Evolutionary conservation across 495 filamentous ascomycete species (phyloP).

Genomic region (Penicillium goetzii): DNA sequence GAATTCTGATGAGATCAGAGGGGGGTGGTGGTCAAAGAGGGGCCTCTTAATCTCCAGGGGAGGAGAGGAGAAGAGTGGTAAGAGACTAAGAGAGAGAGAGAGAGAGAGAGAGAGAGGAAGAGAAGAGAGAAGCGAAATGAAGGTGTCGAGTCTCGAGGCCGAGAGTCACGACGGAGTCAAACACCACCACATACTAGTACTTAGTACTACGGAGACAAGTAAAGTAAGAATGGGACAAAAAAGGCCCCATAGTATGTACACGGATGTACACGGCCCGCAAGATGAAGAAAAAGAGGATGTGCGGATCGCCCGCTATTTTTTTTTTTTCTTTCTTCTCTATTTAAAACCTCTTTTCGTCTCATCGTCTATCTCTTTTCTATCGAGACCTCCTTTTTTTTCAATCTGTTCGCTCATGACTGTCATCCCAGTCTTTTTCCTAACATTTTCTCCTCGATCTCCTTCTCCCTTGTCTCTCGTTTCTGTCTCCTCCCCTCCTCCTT

Average conservation of each 20-base stretch:
- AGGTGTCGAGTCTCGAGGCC: slow-evolving; percentile 1
- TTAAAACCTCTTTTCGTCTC: background rate
- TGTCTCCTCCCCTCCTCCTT: background rate
- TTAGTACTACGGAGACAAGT: background rate
- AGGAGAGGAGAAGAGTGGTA: background rate
- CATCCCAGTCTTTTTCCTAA: background rate
- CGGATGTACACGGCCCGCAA: background rate
- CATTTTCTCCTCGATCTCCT: background rate
- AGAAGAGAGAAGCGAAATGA: background rate
- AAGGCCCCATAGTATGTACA: background rate
- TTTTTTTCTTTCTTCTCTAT: background rate
- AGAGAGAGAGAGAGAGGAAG: slow-evolving; percentile 8
- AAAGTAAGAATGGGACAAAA: slow-evolving; percentile 4
- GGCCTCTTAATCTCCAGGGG: background rate
- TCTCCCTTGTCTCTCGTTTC: background rate
- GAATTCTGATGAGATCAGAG: slow-evolving; percentile 6
- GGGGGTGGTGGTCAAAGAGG: background rate
- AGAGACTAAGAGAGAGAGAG: slow-evolving; percentile 4
- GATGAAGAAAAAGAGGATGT: slow-evolving; percentile 4
- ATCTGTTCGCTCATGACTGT: background rate
- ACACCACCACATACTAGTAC: too few species aligned
- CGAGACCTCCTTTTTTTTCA: background rate
- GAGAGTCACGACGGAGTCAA: background rate
- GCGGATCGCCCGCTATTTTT: background rate
- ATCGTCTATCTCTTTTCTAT: background rate